Percentiles rank a stretch among this genome's conserved stretches.
Evolutionary conservation across 2,329 filamentous ascomycete genomes (phyloP).

Genomic region (Talaromyces islandicus): DNA sequence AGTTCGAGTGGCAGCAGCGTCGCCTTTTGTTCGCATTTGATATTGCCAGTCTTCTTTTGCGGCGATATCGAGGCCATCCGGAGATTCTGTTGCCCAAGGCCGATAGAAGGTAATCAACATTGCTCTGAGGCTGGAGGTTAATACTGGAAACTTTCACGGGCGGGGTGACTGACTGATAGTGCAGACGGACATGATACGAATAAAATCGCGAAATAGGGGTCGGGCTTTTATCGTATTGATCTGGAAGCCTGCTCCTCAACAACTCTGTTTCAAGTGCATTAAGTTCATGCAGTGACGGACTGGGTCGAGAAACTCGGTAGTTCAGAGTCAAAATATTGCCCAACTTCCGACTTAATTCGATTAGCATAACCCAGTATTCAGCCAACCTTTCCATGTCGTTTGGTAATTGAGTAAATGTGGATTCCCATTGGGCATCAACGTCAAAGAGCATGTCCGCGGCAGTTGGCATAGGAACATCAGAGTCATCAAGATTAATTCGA

Average conservation of each 20-base stretch:
- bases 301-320: background rate
- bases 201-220: background rate
- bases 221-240: background rate
- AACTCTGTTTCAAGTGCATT: background rate
- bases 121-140: background rate
- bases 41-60: background rate
- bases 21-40: background rate
- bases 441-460: background rate
- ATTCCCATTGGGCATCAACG: background rate
- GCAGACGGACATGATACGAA: background rate
- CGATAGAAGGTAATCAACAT: background rate
- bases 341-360: background rate
- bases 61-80: background rate
- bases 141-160: background rate
- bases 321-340: background rate
- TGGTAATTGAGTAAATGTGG: background rate
- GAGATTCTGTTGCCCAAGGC: background rate
- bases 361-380: background rate
- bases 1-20: background rate
- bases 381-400: background rate
- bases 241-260: background rate
- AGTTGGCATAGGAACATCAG: conserved; percentile 26
- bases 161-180: background rate
- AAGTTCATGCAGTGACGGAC: background rate
- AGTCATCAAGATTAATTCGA: conserved; percentile 33